Base-by-base conservation (phyloP, 2,329 filamentous ascomycete species). In the Ophiostoma australiae region DNA sequence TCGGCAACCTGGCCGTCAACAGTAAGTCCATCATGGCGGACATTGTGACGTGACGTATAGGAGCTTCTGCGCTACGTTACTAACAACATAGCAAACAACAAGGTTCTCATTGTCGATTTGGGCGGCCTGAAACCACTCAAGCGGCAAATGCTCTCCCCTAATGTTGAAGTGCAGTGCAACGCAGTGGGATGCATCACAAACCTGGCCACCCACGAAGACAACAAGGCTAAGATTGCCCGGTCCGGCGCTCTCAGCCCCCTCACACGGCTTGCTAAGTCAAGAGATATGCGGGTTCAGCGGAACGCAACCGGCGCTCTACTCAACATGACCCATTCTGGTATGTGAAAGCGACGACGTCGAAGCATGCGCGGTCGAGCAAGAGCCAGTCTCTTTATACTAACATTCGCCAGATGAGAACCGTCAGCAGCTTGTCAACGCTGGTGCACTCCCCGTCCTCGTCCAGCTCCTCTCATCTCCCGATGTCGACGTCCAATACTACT, bases 251-350 rank as follows among this genome's bases (percentile, higher is more conserved):
- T 99, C 71, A 92, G 91, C 8, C 95, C 95, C 10, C 83, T 99
- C 76, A 99, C 95, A 66, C 88, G 92, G 74, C 84, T 99, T 72
- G 95, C 95, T 73, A 98, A 97, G 81, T 98, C 95, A 31, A 94
- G 96, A 80, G 95, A 99, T 77, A 98, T 98, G 95, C 89, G 95
- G 71, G 95, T 99, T 67, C 95, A 99, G 82, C 88, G 95, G 75
- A 99, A 99, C 81, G 95, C 95, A 72, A 99, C 95, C 0, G 95
- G 95, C 70, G 95, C 95, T 66, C 83, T 99, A 72, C 86, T 99
- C 75, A 99, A 99, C 81, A 99, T 99, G 95, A 99, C 95, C 76
- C 95, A 99, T 83, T 98, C 94, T 74, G 93, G 93, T 97, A 87
- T 72, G 86, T 76, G 0, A 8, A 4, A 35, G 3, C 7, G 8